Percentiles rank a stretch among this genome's conserved stretches.
Evolutionary conservation across 1,284 basidiomycete species (phyloP).

Genomic region (Pseudozyma pruni): DNA sequence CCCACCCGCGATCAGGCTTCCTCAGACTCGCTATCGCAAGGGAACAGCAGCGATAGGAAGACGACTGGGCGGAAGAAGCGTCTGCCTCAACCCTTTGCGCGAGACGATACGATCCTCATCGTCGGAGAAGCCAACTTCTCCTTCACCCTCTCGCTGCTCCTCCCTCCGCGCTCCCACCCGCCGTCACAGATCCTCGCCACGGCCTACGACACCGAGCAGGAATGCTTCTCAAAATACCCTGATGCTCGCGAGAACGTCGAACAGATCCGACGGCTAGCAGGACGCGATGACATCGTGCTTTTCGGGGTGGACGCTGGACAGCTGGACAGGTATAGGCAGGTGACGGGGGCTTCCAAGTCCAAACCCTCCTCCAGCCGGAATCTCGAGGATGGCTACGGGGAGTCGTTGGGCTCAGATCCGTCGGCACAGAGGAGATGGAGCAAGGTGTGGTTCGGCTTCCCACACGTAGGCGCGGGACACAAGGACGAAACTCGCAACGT

Average conservation of each 20-base stretch:
- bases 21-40: background rate
- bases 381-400: conserved; percentile 7
- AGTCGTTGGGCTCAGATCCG: background rate
- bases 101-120: conserved; percentile 82
- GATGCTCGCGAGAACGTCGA: conserved; percentile 77
- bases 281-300: conserved; percentile 76
- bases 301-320: conserved; percentile 87
- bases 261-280: conserved; percentile 49
- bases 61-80: conserved; percentile 9
- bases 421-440: conserved; percentile 73
- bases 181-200: conserved; percentile 83
- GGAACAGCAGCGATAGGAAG: background rate
- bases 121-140: conserved; percentile 95
- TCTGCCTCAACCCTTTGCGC: conserved; percentile 75
- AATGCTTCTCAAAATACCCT: conserved; percentile 85
- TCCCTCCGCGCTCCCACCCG: conserved; percentile 69
- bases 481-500: conserved; percentile 95
- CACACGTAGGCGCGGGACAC: conserved; percentile 95
- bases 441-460: conserved; percentile 92
- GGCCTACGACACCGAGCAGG: conserved; percentile 82
- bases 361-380: conserved; percentile 6
- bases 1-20: background rate
- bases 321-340: conserved; percentile 74
- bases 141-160: conserved; percentile 81
- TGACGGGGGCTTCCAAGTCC: conserved; percentile 53